Evolutionary conservation across 495 filamentous ascomycete genomes (phyloP), one percentile per base, ranked within the genome.

Genomic region (Penicillium arizonense): DNA sequence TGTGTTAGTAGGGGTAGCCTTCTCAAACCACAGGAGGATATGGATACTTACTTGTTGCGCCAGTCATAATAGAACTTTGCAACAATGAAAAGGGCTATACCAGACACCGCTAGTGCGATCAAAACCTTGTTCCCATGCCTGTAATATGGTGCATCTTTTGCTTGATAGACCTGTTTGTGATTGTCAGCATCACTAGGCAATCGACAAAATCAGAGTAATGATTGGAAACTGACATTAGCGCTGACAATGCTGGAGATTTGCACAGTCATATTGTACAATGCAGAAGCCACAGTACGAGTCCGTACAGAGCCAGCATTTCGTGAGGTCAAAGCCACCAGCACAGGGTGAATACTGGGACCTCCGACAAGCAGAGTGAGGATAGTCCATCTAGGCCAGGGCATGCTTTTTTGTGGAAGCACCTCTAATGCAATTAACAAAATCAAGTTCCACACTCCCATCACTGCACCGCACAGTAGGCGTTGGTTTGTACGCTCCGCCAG

Each of bases 221-320:
- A 45, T 30, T 16, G 24, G 20, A 10, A 30, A 66, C 71, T 61
- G 53, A 80, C 79, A 64, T 88, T 86, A 33, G 49, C 33, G 39
- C 78, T 75, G 3, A 72, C 58, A 44, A 87, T 80, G 44, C 86
- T 81, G 16, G 73, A 81, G 11, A 75, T 68, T 61, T 90, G 86
- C 1, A 89, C 82, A 33, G 71, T 76, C 86, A 90, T 89, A 71
- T 89, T 90, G 65, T 91, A 91, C 13, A 87, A 16, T 1, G 75
- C 72, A 45, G 80, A 76, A 11, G 76, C 77, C 5, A 88, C 80
- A 9, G 85, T 81, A 3, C 86, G 63, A 0, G 85, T 87, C 5
- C 84, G 70, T 12, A 88, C 85, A 0, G 80, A 79, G 32, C 84
- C 85, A 12, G 82, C 77, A 59, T 88, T 86, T 40, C 79, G 71